Evolutionary conservation across 1,139 yeast species (phyloP).

Genomic region (Saccharomycopsis hybrid): DNA sequence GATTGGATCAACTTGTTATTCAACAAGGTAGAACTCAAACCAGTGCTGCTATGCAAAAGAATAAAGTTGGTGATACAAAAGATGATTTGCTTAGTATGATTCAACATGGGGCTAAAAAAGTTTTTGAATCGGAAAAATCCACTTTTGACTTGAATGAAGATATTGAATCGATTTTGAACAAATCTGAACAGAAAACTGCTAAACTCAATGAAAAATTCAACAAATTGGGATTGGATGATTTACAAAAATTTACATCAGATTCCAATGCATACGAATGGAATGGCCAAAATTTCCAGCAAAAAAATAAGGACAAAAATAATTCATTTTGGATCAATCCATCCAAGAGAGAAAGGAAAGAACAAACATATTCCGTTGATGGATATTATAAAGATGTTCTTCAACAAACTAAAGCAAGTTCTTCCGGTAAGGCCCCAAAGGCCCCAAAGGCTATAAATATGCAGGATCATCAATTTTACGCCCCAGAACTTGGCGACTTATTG

Average conservation of each 20-base stretch:
- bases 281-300: slow-evolving; percentile 85
- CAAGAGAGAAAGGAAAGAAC: slow-evolving; percentile 85
- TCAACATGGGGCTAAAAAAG: slow-evolving; percentile 92
- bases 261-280: slow-evolving; percentile 96
- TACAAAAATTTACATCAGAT: slow-evolving; percentile 84
- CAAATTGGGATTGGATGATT: slow-evolving; percentile 81
- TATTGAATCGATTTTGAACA: slow-evolving; percentile 68
- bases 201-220: slow-evolving; percentile 73
- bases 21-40: slow-evolving; percentile 74
- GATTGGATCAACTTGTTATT: slow-evolving; percentile 90
- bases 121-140: slow-evolving; percentile 48
- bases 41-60: slow-evolving; percentile 23
- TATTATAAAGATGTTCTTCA: slow-evolving; percentile 76
- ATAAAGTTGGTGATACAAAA: slow-evolving; percentile 49
- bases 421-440: slow-evolving; percentile 50
- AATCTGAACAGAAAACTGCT: slow-evolving; percentile 79
- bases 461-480: slow-evolving; percentile 86
- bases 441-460: slow-evolving; percentile 70
- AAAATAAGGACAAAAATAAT: slow-evolving; percentile 42
- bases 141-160: slow-evolving; percentile 45
- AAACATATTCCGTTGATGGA: slow-evolving; percentile 79
- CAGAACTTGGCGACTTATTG: slow-evolving; percentile 54
- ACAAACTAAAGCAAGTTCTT: slow-evolving; percentile 35
- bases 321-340: slow-evolving; percentile 78
- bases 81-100: slow-evolving; percentile 92